Conservation (phyloP, 257 asterid genomes). For the Echites panduratus region DNA sequence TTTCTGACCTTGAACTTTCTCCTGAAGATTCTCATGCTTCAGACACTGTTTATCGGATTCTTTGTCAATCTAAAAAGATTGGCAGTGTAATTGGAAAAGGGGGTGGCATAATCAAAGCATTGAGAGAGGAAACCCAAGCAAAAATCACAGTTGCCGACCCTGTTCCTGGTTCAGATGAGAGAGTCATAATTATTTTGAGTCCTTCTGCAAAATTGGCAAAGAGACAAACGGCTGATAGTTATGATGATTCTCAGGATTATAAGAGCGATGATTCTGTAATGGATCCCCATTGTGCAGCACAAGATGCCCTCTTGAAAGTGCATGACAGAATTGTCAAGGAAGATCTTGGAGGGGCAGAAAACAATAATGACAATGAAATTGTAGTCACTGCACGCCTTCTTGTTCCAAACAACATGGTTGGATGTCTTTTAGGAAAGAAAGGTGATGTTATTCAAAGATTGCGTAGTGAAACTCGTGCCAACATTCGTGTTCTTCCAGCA, state of each 20-base stretch:
- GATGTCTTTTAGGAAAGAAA: conserved; percentile 71
- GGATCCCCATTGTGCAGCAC: conserved; percentile 75
- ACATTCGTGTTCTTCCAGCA: conserved; percentile 63
- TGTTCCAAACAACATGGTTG: conserved; percentile 57
- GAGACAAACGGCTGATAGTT: conserved; percentile 24
- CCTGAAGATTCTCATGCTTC: conserved; percentile 38
- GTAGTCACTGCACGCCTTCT: conserved; percentile 63
- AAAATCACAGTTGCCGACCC: conserved; percentile 66
- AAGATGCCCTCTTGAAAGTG: conserved; percentile 74
- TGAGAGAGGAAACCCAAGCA: conserved; percentile 83
- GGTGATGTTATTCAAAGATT: conserved; percentile 83
- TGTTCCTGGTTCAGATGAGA: conserved; percentile 71
- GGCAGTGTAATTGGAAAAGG: conserved; percentile 91
- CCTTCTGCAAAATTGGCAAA: conserved; percentile 50
- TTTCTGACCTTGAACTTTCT: conserved; percentile 32
- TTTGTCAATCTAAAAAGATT: conserved; percentile 60
- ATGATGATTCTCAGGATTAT: conserved; percentile 15
- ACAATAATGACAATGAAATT: conserved; percentile 33
- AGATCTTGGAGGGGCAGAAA: conserved; percentile 42
- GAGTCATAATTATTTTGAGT: conserved; percentile 57
- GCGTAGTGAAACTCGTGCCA: conserved; percentile 76
- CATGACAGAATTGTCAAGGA: conserved; percentile 68
- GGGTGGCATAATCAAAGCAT: conserved; percentile 61
- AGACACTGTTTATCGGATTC: conserved; percentile 56
- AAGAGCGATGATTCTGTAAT: conserved; percentile 23